phyloP scores from a whole-genome alignment of 2,329 filamentous ascomycete species.

The Lomentospora prolificans region DNA sequence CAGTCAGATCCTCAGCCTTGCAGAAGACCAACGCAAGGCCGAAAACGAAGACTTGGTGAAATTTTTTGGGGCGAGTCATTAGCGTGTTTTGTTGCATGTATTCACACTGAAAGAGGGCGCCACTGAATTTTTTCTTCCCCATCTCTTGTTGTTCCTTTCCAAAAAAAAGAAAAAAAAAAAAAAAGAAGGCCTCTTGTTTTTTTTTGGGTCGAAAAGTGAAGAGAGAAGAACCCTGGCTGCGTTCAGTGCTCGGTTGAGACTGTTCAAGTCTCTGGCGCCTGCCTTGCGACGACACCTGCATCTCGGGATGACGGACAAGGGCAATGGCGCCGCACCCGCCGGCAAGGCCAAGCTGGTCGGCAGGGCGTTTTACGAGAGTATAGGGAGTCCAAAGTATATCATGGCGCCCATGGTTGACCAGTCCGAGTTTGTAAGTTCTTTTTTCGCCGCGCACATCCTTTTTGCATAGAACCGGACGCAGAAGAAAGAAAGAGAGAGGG shows the following conservation, averaged over 20 bases:
- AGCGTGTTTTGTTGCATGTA: constrained; percentile 37
- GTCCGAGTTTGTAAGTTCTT: constrained; percentile 78
- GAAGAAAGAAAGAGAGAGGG: no score
- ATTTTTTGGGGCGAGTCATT: constrained; percentile 21
- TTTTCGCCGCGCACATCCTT: background rate
- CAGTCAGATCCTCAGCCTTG: background rate
- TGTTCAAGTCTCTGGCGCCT: constrained; percentile 10
- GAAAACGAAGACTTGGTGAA: constrained; percentile 18
- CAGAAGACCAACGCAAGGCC: background rate
- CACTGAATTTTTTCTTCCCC: background rate
- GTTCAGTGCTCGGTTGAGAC: background rate
- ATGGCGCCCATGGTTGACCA: constrained; percentile 98
- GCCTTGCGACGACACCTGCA: constrained; percentile 16
- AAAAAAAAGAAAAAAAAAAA: no score
- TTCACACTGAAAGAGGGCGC: background rate
- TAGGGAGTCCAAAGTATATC: constrained; percentile 83
- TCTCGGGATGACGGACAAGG: background rate
- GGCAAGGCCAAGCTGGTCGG: constrained; percentile 60
- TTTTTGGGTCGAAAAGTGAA: no score
- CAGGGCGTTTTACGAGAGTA: constrained; percentile 85
- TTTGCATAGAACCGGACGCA: no score
- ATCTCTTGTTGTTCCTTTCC: background rate
- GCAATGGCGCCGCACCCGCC: background rate
- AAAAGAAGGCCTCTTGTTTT: no score
- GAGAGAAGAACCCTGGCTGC: background rate